These are phyloP conservation scores for Haplosporangium gracile DNA, from an alignment of 192 early-diverging fungal species.

Conservation along the genomic window DNA sequence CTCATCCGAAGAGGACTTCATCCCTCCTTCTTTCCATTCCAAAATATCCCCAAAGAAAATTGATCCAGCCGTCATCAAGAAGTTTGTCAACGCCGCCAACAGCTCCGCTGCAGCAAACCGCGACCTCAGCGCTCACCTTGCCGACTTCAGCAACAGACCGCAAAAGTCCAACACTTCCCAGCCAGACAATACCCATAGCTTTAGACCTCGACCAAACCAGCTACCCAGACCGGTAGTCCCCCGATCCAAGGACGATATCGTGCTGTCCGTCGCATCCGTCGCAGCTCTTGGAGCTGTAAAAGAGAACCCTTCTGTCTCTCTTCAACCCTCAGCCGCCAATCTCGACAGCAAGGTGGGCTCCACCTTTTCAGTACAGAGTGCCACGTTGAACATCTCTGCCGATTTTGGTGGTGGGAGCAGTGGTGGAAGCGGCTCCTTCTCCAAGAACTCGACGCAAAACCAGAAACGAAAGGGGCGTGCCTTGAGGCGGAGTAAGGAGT, in stretches of 20 bases:
- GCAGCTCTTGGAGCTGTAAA: not conserved
- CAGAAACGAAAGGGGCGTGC: not conserved
- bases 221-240: too few species aligned
- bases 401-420: not conserved
- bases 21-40: not conserved
- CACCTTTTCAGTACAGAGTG: not conserved
- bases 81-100: too few species aligned
- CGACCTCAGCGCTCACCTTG: too few species aligned
- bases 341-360: not conserved
- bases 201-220: not conserved
- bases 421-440: not conserved
- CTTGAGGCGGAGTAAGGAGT: not conserved
- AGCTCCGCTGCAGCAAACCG: too few species aligned
- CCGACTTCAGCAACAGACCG: too few species aligned
- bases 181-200: not conserved
- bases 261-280: not conserved
- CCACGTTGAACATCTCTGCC: not conserved
- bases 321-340: not conserved
- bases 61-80: too few species aligned
- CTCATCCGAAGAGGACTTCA: too few species aligned
- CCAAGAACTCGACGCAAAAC: not conserved
- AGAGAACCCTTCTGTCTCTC: too few species aligned
- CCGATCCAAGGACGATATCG: not conserved
- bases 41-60: too few species aligned
- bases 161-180: not conserved